phyloP scores from a whole-genome alignment of 2,329 filamentous ascomycete species.

The Exophiala sideris region DNA sequence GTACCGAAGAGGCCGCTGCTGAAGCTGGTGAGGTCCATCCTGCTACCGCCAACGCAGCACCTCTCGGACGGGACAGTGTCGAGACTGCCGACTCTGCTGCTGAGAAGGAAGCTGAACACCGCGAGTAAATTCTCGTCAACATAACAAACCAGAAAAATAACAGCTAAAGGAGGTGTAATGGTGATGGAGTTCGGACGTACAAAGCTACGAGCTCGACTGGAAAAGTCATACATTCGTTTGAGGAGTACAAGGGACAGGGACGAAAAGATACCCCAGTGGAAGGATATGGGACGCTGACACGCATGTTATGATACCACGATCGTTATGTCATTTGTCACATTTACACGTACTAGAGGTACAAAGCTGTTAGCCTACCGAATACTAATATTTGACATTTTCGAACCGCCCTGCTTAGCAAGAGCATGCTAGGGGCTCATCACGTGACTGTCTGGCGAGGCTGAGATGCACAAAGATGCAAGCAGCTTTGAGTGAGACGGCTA shows the following conservation, averaged over 20 bases:
- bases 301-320: background rate
- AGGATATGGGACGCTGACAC: background rate
- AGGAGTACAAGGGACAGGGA: background rate
- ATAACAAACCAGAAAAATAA: background rate
- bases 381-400: background rate
- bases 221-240: background rate
- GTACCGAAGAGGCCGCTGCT: slow-evolving; percentile 18
- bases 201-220: background rate
- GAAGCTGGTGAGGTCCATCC: slow-evolving; percentile 20
- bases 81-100: slow-evolving; percentile 4
- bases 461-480: too few relatives aligned
- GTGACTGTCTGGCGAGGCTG: too few relatives aligned
- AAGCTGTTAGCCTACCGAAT: background rate
- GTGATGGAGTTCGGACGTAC: background rate
- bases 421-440: too few relatives aligned
- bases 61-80: slow-evolving; percentile 3
- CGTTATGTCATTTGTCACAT: background rate
- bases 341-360: background rate
- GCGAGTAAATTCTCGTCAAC: slow-evolving; percentile 1
- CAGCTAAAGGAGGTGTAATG: background rate
- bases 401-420: too few relatives aligned
- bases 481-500: too few relatives aligned
- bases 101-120: slow-evolving; percentile 17
- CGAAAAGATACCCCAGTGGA: background rate
- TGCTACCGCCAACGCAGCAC: background rate